Conservation (phyloP, 2,329 filamentous ascomycete species). For the Arthrobotrys megalospora region DNA sequence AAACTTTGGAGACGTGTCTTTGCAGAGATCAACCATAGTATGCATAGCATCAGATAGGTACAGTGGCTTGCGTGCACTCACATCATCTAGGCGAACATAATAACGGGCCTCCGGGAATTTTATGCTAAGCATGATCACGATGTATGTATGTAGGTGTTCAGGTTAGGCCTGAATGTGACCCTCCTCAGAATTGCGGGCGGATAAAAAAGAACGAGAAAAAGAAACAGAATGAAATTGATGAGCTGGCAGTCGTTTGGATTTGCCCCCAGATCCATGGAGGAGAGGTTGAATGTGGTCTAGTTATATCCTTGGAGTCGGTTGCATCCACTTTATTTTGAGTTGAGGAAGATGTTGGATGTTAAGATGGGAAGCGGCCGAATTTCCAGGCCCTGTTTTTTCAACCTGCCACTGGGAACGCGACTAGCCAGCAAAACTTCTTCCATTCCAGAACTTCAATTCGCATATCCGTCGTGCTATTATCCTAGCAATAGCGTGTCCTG, state of each 20-base stretch:
- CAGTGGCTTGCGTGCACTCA: neutral
- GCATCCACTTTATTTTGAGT: conserved; percentile 31
- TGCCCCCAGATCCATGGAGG: conserved; percentile 45
- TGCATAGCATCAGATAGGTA: conserved; percentile 34
- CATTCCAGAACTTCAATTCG: conserved; percentile 15
- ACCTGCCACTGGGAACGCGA: neutral
- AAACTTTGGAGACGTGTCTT: conserved; percentile 48
- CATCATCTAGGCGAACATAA: conserved; percentile 12
- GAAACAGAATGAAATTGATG: conserved; percentile 34
- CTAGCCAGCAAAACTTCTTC: neutral
- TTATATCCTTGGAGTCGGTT: conserved; percentile 18
- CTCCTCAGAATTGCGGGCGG: neutral
- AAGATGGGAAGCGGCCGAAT: conserved; percentile 1
- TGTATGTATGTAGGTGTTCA: neutral
- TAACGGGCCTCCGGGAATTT: conserved; percentile 12
- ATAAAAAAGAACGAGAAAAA: neutral
- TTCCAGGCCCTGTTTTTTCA: conserved; percentile 5
- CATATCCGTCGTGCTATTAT: neutral
- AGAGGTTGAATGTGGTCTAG: conserved; percentile 42
- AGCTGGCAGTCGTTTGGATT: conserved; percentile 48
- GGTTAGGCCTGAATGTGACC: conserved; percentile 11
- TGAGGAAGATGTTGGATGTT: conserved; percentile 40
- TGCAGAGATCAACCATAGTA: conserved; percentile 56
- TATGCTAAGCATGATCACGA: conserved; percentile 7
- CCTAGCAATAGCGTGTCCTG: conserved; percentile 7